Base-by-base conservation (phyloP, 192 early-diverging fungal genomes). In the Backusella mclennaniae region DNA sequence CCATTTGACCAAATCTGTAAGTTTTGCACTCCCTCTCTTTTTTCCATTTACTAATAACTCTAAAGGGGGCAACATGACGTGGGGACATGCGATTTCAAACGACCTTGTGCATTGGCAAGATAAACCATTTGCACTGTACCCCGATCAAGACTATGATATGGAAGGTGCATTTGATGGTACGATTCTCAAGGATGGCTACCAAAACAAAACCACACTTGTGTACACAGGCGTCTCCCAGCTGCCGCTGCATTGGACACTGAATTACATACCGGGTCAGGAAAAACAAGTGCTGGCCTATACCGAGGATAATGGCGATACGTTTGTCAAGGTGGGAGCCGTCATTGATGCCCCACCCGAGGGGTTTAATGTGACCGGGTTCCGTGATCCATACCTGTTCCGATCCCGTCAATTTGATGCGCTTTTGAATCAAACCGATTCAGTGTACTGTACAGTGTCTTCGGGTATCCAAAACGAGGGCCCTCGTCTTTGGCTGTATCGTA, bases 1-100 rank as follows among this genome's bases (percentile, higher is more conserved):
- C 73, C 73, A 0, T 74, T 56, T 59, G 53, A 35, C 63, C 49
- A 56, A 74, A 35, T 59, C n/a, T 56, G 52, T 66, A 74, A 66
- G 63, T 36, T 8, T 0, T 8, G 5, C 36, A 7, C 36, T 36
- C 36, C 2, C 36, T 36, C 36, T 39, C 38, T 38, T 11, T 11
- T 11, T 38, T 11, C 7, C 9, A 1, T 39, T 3, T 39, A 39
- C 9, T 12, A 39, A 35, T 59, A 29, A 35, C 0, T 33, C 3
- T 33, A 33, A 11, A 66, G 52, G 78, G 73, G 78, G 73, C 4
- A 79, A 79, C 66, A 79, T 79, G 63, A 69, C 53, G 29, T 75
- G 78, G 78, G 73, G 78, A 26, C 78, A 79, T 56, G 73, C 78
- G 23, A 39, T 75, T 66, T 67, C 59, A 31, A 75, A 46, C 3